phyloP scores from a whole-genome alignment of 352 stramenopile species.

The Globisporangium canariense region DNA sequence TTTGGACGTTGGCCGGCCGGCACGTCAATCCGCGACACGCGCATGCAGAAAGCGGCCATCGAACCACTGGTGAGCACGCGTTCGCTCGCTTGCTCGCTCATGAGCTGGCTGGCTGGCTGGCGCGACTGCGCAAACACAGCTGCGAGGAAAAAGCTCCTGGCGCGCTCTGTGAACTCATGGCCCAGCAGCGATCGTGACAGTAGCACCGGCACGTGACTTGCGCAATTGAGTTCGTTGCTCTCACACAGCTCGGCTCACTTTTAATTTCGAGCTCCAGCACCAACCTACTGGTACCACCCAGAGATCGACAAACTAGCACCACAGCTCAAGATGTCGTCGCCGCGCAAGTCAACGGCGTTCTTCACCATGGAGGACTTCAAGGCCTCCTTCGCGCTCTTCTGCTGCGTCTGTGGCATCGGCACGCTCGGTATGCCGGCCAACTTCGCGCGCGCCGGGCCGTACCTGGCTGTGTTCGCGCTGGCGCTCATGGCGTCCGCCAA shows the following conservation, averaged over 20 bases:
- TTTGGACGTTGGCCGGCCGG: not conserved
- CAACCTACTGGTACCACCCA: not conserved
- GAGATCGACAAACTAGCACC: not conserved
- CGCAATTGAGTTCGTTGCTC: not conserved
- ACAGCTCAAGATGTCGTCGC: not conserved
- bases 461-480: conserved; percentile 36
- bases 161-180: conserved; percentile 4
- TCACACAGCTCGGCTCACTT: conserved; percentile 5
- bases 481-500: conserved; percentile 51
- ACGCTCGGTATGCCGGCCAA: conserved; percentile 58
- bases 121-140: conserved; percentile 12
- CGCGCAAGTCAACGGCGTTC: conserved; percentile 8
- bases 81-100: not conserved
- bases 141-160: conserved; percentile 11
- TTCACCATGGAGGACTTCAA: conserved; percentile 23
- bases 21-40: conserved; percentile 5
- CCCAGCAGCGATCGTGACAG: not conserved
- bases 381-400: conserved; percentile 42
- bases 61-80: conserved; percentile 9
- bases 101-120: too few species aligned
- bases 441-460: conserved; percentile 42
- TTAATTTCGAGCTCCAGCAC: conserved; percentile 5
- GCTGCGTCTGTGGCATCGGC: conserved; percentile 57
- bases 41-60: conserved; percentile 8
- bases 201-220: not conserved